phyloP scores from a whole-genome alignment of 768 basidiomycete species.

The Peribolospora kevripleyi region DNA sequence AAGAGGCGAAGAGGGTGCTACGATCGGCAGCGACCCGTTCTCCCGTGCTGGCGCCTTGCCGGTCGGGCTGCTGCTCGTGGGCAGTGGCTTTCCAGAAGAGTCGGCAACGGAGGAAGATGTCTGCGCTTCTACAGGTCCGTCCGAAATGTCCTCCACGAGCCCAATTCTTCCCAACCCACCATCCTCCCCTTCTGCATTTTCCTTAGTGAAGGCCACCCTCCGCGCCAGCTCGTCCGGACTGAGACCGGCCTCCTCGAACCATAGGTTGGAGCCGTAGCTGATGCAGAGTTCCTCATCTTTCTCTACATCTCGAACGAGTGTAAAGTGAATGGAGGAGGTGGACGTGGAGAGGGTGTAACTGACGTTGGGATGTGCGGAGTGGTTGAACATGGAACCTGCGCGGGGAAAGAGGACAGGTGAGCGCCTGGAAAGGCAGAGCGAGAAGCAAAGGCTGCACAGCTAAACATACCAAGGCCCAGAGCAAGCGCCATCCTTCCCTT shows the following conservation, averaged over 20 bases:
- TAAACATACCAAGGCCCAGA: constrained; percentile 41
- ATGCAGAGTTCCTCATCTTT: constrained; percentile 54
- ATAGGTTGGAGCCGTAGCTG: constrained; percentile 33
- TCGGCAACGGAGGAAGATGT: too few relatives aligned
- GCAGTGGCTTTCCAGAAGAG: too few relatives aligned
- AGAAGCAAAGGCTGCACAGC: background rate
- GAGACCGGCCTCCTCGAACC: constrained; percentile 3
- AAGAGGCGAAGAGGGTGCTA: too few relatives aligned
- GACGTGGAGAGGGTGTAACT: constrained; percentile 33
- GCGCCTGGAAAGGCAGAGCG: background rate
- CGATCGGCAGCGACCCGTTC: too few relatives aligned
- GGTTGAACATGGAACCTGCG: constrained; percentile 60
- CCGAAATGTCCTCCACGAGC: too few relatives aligned
- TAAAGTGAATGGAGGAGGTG: constrained; percentile 39
- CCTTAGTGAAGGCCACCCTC: too few relatives aligned
- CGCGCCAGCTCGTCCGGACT: too few relatives aligned
- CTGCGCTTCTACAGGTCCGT: too few relatives aligned
- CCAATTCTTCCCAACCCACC: too few relatives aligned
- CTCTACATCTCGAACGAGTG: constrained; percentile 30
- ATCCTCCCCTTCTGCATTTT: too few relatives aligned
- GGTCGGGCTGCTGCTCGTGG: too few relatives aligned
- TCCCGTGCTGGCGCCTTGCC: too few relatives aligned
- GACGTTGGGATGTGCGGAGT: constrained; percentile 44
- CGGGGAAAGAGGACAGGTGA: background rate
- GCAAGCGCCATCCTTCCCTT: constrained; percentile 41